Base-by-base conservation (phyloP, 495 filamentous ascomycete species). In the Neurospora sp. region DNA sequence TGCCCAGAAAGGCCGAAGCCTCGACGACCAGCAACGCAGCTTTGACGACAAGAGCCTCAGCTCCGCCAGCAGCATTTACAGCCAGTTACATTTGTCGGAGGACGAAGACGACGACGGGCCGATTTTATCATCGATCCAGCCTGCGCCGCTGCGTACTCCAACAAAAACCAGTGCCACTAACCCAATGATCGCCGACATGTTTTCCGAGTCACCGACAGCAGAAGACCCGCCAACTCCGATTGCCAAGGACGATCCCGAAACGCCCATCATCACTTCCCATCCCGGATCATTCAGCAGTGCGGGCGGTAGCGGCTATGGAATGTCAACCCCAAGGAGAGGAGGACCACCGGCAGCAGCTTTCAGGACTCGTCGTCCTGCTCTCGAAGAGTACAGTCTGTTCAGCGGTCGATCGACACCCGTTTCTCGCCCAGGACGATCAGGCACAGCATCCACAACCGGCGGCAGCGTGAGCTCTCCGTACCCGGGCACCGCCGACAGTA, bases 301-400 rank as follows among this genome's bases (percentile, higher is more conserved):
- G 53, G 53, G 53, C 53, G 53, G 53, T 65, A 65, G 53, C 53
- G 53, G 53, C 27, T 65, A 65, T 65, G 53, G 53, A 65, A 65
- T 65, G 14, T 27, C 53, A 65, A 65, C 53, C 6, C 53, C 53
- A 1, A 65, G 53, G 27, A 35, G 53, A 61, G 53, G 53, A 31
- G 53, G 27, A 35, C 53, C 53, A 65, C 53, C 53, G 27, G 22
- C 53, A 16, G 22, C 53, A 35, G 53, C 53, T 35, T 65, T 65
- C 53, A 35, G 53, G 5, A 76, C 77, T 12, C 77, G 77, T 12
- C 78, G 78, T 3, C 78, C 78, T 11, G 73, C 70, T 1, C 69
- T 79, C n/a, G 78, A 80, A 9, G 78, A 80, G 40, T 80, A 80
- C 44, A 74, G 77, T 8, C 68, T 77, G 14, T 42, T 70, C 14